A percentile compares a stretch with the other conserved stretches of the same genome.
These are phyloP conservation scores for Trichophyton verrucosum DNA, from an alignment of 2,329 filamentous ascomycete species.

Conservation along the genomic window DNA sequence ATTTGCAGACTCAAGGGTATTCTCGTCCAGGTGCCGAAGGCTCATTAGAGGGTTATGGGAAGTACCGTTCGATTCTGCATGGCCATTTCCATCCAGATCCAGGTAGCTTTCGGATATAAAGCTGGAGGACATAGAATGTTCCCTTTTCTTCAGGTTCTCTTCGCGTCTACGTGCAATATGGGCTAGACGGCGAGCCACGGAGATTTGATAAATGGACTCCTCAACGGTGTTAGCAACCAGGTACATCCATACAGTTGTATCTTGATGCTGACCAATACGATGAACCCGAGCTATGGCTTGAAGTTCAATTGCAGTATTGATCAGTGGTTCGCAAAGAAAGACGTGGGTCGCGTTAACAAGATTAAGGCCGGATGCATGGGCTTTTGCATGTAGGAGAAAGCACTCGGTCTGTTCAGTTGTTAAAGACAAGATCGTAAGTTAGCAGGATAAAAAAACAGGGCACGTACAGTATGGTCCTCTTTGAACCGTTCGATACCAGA, in stretches of 20 bases:
- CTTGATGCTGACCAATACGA: conserved; percentile 75
- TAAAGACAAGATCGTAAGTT: conserved; percentile 7
- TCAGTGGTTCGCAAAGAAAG: conserved; percentile 82
- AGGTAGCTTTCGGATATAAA: not conserved
- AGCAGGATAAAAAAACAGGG: not conserved
- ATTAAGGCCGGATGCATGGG: conserved; percentile 78
- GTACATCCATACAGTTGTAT: conserved; percentile 93
- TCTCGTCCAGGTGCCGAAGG: conserved; percentile 39
- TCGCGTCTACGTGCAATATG: conserved; percentile 51
- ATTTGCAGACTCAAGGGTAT: conserved; percentile 67
- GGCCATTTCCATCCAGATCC: not conserved
- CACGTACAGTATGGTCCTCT: conserved; percentile 46
- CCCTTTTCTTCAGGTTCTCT: conserved; percentile 13
- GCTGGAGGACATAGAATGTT: conserved; percentile 4
- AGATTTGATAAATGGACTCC: conserved; percentile 79
- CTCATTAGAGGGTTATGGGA: conserved; percentile 22
- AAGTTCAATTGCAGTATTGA: conserved; percentile 86
- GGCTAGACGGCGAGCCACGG: conserved; percentile 62
- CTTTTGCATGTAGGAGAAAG: conserved; percentile 79
- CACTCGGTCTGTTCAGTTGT: conserved; percentile 49
- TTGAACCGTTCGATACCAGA: conserved; percentile 66
- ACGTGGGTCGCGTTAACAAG: conserved; percentile 88
- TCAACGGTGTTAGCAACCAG: conserved; percentile 84
- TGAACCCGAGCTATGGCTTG: conserved; percentile 93
- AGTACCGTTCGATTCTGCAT: not conserved